A percentile compares a stretch with the other conserved stretches of the same genome.
Evolutionary conservation across 1,284 basidiomycete genomes (phyloP).

Genomic region (Tilletia walkeri): DNA sequence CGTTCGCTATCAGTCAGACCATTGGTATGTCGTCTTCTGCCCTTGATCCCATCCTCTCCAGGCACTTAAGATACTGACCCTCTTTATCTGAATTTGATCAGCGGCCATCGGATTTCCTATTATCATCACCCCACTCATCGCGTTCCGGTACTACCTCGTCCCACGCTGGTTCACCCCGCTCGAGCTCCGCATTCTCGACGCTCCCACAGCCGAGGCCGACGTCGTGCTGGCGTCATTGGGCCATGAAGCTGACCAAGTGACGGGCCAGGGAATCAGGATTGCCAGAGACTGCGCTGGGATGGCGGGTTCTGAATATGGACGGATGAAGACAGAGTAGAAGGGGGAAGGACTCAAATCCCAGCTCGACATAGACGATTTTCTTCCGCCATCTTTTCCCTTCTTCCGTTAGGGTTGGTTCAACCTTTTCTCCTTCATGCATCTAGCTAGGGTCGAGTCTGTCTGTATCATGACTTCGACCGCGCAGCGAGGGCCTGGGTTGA

Average conservation of each 20-base stretch:
- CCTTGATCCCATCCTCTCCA: background rate
- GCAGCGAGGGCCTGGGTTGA: no score
- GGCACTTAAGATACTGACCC: background rate
- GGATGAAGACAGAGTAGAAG: background rate
- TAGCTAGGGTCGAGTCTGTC: no score
- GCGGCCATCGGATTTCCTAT: conserved; percentile 78
- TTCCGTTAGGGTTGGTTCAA: no score
- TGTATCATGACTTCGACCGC: no score
- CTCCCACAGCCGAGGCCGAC: conserved; percentile 69
- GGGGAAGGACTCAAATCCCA: background rate
- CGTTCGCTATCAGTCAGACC: conserved; percentile 88
- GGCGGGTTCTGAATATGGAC: conserved; percentile 34
- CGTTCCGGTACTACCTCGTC: conserved; percentile 71
- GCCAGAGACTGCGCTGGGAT: conserved; percentile 41
- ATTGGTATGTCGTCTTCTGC: conserved; percentile 63
- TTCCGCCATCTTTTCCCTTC: no score
- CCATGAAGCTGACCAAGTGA: conserved; percentile 43
- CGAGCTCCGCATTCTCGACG: conserved; percentile 81
- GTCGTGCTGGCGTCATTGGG: conserved; percentile 49
- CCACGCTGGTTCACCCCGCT: conserved; percentile 75
- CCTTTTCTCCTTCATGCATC: no score
- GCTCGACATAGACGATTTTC: no score
- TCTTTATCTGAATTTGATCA: background rate
- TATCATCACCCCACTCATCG: conserved; percentile 83
- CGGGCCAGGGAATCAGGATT: conserved; percentile 38